These are phyloP conservation scores for Ophiostoma montium DNA, from an alignment of 2,329 filamentous ascomycete species.

Conservation along the genomic window DNA sequence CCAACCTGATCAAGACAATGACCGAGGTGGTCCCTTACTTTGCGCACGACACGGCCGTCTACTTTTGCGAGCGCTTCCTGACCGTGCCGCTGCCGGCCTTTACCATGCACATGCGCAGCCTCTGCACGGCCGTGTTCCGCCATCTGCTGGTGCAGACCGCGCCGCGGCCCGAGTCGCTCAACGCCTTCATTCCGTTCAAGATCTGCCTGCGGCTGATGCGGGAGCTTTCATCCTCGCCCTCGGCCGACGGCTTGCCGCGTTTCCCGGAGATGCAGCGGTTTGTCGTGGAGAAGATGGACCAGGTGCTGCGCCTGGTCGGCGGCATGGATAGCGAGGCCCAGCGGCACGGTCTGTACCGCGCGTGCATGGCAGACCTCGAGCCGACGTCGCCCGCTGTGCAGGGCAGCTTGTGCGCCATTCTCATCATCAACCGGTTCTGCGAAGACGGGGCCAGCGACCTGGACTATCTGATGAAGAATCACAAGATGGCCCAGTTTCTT, in stretches of 20 bases:
- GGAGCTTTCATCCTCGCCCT: slow-evolving; percentile 50
- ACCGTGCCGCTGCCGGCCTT: slow-evolving; percentile 49
- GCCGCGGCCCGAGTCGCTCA: slow-evolving; percentile 12
- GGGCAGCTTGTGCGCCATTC: slow-evolving; percentile 58
- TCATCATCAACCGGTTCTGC: slow-evolving; percentile 29
- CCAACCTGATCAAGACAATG: slow-evolving; percentile 61
- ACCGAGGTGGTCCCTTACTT: slow-evolving; percentile 33
- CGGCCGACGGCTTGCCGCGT: slow-evolving; percentile 38
- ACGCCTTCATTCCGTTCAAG: slow-evolving; percentile 30
- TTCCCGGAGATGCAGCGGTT: slow-evolving; percentile 49
- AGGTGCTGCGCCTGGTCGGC: slow-evolving; percentile 34
- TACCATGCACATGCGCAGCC: slow-evolving; percentile 44
- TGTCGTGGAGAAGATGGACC: slow-evolving; percentile 45
- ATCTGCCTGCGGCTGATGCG: slow-evolving; percentile 53
- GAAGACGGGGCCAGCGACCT: slow-evolving; percentile 34
- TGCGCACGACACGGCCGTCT: slow-evolving; percentile 36
- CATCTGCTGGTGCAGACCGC: slow-evolving; percentile 19
- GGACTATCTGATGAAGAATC: slow-evolving; percentile 41
- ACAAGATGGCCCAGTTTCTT: slow-evolving; percentile 46
- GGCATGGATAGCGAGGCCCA: slow-evolving; percentile 27
- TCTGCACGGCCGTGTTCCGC: slow-evolving; percentile 44
- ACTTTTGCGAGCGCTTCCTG: slow-evolving; percentile 58
- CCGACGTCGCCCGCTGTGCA: slow-evolving; percentile 48
- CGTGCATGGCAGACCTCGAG: slow-evolving; percentile 55
- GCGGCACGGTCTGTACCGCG: slow-evolving; percentile 47